Base-by-base conservation (phyloP, 2,329 filamentous ascomycete species). In the Beauveria scarabaeidicola region DNA sequence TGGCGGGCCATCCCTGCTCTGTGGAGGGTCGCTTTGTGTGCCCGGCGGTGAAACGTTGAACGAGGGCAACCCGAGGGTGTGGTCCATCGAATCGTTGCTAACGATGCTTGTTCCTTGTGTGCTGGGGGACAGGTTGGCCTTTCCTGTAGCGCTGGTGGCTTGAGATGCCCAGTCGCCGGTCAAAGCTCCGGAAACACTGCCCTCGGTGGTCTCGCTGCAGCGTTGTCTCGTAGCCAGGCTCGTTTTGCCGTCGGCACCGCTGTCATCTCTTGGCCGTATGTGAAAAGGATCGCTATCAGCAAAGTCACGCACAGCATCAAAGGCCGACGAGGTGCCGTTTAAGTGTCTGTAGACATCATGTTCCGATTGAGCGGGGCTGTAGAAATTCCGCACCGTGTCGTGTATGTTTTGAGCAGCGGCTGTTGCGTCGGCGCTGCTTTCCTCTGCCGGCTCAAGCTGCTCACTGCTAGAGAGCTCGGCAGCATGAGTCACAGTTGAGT, bases 21-120 rank as follows among this genome's bases (percentile, higher is more conserved):
- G 70, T 7, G 75, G 70, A 25, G 52, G 36, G 23, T 13, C 32
- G 13, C 23, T 36, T 25, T 44, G 43, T 9, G 48, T 38, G 9
- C 9, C 32, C 5, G 56, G 56, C 3, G 72, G 72, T 2, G 75
- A 74, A 27, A 77, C 68, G 23, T 73, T 74, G 61, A 70, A 65
- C 11, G 67, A 69, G 0, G 76, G 77, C 21, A 79, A 72, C 63
- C 76, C 77, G 41, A 72, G 68, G 3, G 76, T 75, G 19, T 77
- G 77, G 51, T 84, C 82, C 58, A 78, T 67, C 8, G 82, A 84
- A 47, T 84, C 81, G 58, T 78, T 77, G 70, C 83, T 86, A 64
- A 84, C 79, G 63, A 87, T 83, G 69, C 84, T 87, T 19, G 84
- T 87, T 43, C 83, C 84, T 66, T 84, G 78, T 3, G 84, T 87